Evolutionary conservation across 768 basidiomycete genomes (phyloP).

Genomic region (Collybia mongolica): DNA sequence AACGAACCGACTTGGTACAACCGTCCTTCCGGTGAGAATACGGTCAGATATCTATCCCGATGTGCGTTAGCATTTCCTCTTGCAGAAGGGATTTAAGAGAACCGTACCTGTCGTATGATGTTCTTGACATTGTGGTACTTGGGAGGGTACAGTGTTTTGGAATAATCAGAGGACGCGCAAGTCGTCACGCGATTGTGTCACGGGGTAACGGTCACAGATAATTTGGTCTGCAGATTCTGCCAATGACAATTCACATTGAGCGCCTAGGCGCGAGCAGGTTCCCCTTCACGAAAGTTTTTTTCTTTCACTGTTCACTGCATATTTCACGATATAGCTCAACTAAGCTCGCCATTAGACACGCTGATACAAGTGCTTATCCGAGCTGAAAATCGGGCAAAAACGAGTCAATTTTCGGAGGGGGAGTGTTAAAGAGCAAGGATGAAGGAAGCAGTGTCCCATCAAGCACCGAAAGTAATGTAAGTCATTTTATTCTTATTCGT

Average conservation of each 20-base stretch:
- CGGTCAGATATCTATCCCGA: slow-evolving; percentile 78
- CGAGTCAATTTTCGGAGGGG: background rate
- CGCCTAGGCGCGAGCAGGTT: background rate
- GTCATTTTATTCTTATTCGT: slow-evolving; percentile 17
- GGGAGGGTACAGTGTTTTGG: slow-evolving; percentile 20
- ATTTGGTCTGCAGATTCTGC: background rate
- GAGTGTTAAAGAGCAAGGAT: slow-evolving; percentile 30
- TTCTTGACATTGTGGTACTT: slow-evolving; percentile 75
- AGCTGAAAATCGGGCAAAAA: too few relatives aligned
- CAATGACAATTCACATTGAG: slow-evolving; percentile 4
- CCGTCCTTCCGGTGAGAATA: slow-evolving; percentile 96
- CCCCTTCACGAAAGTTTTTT: background rate
- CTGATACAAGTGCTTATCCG: background rate
- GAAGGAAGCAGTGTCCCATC: slow-evolving; percentile 82
- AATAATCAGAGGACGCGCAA: slow-evolving; percentile 50
- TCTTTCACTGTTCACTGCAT: too few relatives aligned
- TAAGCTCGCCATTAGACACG: background rate
- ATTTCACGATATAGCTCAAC: too few relatives aligned
- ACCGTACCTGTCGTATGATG: slow-evolving; percentile 84
- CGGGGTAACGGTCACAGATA: slow-evolving; percentile 25
- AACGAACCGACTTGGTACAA: slow-evolving; percentile 95
- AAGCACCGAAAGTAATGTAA: slow-evolving; percentile 83
- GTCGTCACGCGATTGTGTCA: slow-evolving; percentile 44
- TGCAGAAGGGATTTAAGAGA: background rate
- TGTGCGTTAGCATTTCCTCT: background rate